Base-by-base conservation (phyloP, 768 basidiomycete genomes). In the Trametes maxima region DNA sequence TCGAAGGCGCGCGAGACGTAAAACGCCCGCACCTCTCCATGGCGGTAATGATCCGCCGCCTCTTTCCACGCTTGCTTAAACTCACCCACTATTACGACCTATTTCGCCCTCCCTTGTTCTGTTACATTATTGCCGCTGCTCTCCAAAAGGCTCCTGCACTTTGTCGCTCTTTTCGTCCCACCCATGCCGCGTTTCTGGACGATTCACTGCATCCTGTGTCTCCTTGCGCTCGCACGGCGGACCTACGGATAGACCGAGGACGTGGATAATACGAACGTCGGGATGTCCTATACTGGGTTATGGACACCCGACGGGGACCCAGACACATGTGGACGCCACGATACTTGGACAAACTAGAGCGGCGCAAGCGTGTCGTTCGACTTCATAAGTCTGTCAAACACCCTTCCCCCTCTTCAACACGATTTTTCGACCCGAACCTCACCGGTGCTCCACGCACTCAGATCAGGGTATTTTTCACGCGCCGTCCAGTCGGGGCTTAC, bases 321-420 rank as follows among this genome's bases (percentile, higher is more conserved):
- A 5, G 24, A 57, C 36, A 45, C 61, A 2, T 62, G 53, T 16
- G 55, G 55, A 6, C 17, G 33, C 28, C 61, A 62, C 36, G 55
- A 57, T 14, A 57, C 55, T 8, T 62, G 61, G 61, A 62, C 61
- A 44, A 62, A 62, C 37, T 55, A 62, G 22, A 57, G 55, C 43
- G 61, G 61, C 22, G 61, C 61, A 3, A 53, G 44, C 33, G 55
- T 62, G 5, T 33, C 36, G 5, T 57, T 62, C 44, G 43, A 62
- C 39, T 62, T 62, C 55, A 62, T 62, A 17, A 55, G 61, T 62
- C 16, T 16, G 49, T 22, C 22, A 5, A 0, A 21, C 13, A n/a
- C 19, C 10, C 17, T 21, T 21, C 8, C 12, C 11, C n/a, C 16
- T 43, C 5, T 4, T n/a, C 12, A n/a, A 2, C 22, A 40, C 17